Percentiles rank a stretch among this genome's conserved stretches.
Conservation (phyloP, 345 rosid species). For the Durio zibethinus region DNA sequence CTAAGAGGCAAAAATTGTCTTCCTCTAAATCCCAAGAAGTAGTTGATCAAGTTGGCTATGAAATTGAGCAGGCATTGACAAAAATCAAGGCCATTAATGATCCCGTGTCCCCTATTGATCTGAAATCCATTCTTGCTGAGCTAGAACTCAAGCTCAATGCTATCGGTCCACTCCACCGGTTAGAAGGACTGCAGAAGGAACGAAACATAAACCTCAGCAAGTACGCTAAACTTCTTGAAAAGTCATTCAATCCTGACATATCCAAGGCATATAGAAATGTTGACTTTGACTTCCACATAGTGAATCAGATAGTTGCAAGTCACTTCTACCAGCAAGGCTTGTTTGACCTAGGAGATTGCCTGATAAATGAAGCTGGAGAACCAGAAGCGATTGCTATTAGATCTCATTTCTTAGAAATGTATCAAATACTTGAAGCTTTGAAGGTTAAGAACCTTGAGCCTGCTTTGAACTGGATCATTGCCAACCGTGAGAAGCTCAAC, state of each 20-base stretch:
- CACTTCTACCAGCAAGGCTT: conserved; percentile 72
- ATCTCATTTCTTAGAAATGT: conserved; percentile 55
- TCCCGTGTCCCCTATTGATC: conserved; percentile 26
- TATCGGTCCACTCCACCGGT: conserved; percentile 39
- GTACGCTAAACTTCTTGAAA: conserved; percentile 60
- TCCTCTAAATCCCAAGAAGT: conserved; percentile 45
- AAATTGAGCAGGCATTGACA: conserved; percentile 45
- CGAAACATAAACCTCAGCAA: conserved; percentile 40
- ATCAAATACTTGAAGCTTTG: conserved; percentile 55
- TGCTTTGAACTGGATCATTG: conserved; percentile 68
- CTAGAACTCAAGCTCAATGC: conserved; percentile 50
- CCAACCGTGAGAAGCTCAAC: conserved; percentile 46
- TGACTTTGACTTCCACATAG: conserved; percentile 49
- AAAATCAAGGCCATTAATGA: conserved; percentile 32
- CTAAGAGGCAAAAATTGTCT: conserved; percentile 63
- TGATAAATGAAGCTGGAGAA: conserved; percentile 57
- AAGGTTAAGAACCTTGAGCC: conserved; percentile 51
- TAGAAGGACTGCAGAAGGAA: conserved; percentile 67
- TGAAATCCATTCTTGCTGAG: conserved; percentile 41
- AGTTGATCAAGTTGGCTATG: conserved; percentile 45
- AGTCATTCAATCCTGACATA: conserved; percentile 55
- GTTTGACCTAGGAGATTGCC: conserved; percentile 78
- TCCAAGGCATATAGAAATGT: conserved; percentile 61
- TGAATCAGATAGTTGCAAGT: conserved; percentile 59
- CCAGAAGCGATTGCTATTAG: conserved; percentile 36